Percentiles rank a stretch among this genome's conserved stretches.
These are phyloP conservation scores for Tremellales sp. DNA, from an alignment of 1,284 basidiomycete species.

Conservation along the genomic window DNA sequence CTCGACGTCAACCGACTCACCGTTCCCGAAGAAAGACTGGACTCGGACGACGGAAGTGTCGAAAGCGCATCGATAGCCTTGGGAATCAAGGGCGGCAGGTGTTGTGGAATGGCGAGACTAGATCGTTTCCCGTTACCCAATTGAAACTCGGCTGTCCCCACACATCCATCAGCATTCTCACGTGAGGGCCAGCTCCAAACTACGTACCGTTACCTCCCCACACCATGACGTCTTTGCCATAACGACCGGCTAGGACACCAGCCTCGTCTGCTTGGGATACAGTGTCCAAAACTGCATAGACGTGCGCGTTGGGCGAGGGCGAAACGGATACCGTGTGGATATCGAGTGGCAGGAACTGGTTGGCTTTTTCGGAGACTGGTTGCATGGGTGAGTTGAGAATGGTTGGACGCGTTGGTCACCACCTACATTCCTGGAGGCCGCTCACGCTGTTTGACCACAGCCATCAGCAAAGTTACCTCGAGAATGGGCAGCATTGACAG, in stretches of 20 bases:
- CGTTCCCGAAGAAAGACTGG: conserved; percentile 26
- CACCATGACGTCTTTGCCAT: conserved; percentile 55
- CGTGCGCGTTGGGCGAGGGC: conserved; percentile 72
- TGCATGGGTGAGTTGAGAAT: neutral
- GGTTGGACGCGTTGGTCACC: conserved; percentile 3
- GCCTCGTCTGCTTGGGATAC: conserved; percentile 51
- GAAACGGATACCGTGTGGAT: conserved; percentile 61
- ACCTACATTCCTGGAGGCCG: conserved; percentile 76
- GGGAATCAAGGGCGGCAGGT: conserved; percentile 53
- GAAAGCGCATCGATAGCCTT: conserved; percentile 38
- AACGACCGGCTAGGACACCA: conserved; percentile 43
- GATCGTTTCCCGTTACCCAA: conserved; percentile 79
- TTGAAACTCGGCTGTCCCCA: conserved; percentile 59
- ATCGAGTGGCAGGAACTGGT: conserved; percentile 62
- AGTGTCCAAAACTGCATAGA: conserved; percentile 71
- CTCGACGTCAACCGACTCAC: conserved; percentile 14
- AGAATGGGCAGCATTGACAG: neutral
- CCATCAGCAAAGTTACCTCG: neutral
- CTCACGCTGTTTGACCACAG: conserved; percentile 55
- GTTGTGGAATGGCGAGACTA: conserved; percentile 65
- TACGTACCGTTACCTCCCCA: conserved; percentile 51
- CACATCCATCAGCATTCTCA: neutral
- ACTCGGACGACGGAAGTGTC: conserved; percentile 12
- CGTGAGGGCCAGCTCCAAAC: neutral
- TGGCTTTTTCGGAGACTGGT: conserved; percentile 65